These are phyloP conservation scores for Blepharisma japonicum DNA, from an alignment of 73 alveolate species.

Conservation along the genomic window DNA sequence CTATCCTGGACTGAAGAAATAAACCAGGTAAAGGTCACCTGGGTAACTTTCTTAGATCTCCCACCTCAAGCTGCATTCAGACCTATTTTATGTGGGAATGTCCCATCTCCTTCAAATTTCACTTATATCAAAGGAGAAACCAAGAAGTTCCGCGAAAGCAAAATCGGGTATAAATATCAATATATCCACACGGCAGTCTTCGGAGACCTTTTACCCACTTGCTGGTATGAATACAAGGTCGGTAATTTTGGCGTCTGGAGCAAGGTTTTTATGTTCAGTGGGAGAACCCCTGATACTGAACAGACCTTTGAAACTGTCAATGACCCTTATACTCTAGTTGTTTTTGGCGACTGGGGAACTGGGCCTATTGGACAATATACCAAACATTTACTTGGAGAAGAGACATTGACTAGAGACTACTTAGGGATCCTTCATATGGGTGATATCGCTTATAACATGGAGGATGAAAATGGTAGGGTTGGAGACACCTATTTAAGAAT, in stretches of 20 bases:
- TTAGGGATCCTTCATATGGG: slow-evolving; percentile 1
- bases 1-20: background rate
- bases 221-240: background rate
- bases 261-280: background rate
- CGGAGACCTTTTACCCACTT: background rate
- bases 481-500: slow-evolving; percentile 7
- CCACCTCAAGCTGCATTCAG: background rate
- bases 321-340: background rate
- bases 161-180: background rate
- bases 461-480: background rate
- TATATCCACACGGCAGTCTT: background rate
- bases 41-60: background rate
- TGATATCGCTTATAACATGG: slow-evolving; percentile 2
- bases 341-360: slow-evolving; percentile 15
- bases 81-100: background rate
- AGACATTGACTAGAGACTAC: background rate
- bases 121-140: background rate
- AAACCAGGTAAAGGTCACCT: background rate
- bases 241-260: background rate
- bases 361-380: slow-evolving; percentile 6
- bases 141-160: background rate
- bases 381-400: background rate
- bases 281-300: background rate
- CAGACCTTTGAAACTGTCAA: background rate
- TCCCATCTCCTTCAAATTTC: background rate